phyloP scores from a whole-genome alignment of 1,284 basidiomycete genomes.

The Termitomyces sp. region DNA sequence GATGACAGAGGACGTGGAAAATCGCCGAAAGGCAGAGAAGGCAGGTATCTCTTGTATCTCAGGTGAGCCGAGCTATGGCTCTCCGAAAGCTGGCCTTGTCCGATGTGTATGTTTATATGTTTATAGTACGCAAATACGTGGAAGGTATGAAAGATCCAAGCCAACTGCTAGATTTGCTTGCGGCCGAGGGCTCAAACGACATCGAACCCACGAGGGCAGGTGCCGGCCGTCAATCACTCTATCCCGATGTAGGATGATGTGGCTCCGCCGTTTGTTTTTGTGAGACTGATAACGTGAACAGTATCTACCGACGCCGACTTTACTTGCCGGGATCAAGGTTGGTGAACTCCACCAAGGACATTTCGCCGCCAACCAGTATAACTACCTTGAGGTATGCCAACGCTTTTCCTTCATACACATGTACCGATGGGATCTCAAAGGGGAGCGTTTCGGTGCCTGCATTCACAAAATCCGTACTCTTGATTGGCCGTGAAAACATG shows the following conservation, averaged over 20 bases:
- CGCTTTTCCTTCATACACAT: not conserved
- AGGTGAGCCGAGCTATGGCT: slow-evolving; percentile 35
- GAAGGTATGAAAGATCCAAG: slow-evolving; percentile 62
- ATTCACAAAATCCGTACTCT: slow-evolving; percentile 75
- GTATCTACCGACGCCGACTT: slow-evolving; percentile 75
- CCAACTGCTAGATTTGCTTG: slow-evolving; percentile 76
- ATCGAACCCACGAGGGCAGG: slow-evolving; percentile 57
- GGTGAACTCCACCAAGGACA: slow-evolving; percentile 87
- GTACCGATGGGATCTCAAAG: slow-evolving; percentile 30
- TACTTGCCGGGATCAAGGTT: slow-evolving; percentile 82
- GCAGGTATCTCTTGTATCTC: slow-evolving; percentile 65
- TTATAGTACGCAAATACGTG: slow-evolving; percentile 72
- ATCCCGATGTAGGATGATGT: slow-evolving; percentile 58
- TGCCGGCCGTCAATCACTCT: slow-evolving; percentile 57
- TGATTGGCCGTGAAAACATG: slow-evolving; percentile 91
- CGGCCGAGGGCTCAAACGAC: slow-evolving; percentile 56
- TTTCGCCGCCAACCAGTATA: slow-evolving; percentile 95
- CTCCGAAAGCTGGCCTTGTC: not conserved
- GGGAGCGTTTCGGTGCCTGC: slow-evolving; percentile 77
- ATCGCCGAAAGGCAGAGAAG: slow-evolving; percentile 71
- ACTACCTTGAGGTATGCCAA: slow-evolving; percentile 78
- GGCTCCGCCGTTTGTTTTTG: not conserved
- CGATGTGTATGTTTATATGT: not conserved
- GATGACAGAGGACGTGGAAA: slow-evolving; percentile 87
- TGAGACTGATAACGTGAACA: slow-evolving; percentile 29